Evolutionary conservation across 768 basidiomycete genomes (phyloP).

Genomic region (Lactifluus hygrophoroides): DNA sequence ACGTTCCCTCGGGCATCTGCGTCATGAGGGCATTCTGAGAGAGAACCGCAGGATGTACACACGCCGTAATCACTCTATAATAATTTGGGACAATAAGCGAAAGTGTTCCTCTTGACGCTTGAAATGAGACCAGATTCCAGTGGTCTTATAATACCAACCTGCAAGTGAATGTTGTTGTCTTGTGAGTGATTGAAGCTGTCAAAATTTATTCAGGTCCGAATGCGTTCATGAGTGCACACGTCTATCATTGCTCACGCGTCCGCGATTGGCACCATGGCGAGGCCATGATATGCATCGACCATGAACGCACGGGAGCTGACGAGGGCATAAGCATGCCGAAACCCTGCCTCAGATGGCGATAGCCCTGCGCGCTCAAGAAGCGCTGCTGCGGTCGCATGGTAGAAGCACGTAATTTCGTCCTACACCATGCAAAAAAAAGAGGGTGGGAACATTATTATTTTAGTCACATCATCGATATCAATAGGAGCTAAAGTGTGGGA

Average conservation of each 20-base stretch:
- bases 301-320: conserved; percentile 80
- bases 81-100: conserved; percentile 5
- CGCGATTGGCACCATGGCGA: conserved; percentile 80
- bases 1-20: conserved; percentile 21
- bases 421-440: not conserved
- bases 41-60: conserved; percentile 61
- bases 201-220: not conserved
- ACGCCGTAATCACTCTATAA: conserved; percentile 64
- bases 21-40: conserved; percentile 63
- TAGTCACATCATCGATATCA: not conserved
- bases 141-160: conserved; percentile 38
- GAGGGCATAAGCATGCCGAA: conserved; percentile 49
- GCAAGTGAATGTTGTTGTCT: conserved; percentile 63
- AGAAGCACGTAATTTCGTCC: conserved; percentile 14
- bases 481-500: not conserved
- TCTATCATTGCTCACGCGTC: conserved; percentile 50
- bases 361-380: conserved; percentile 20
- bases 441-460: not conserved
- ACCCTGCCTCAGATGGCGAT: conserved; percentile 32
- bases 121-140: not conserved
- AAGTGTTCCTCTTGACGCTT: not conserved
- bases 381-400: conserved; percentile 12
- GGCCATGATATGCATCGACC: conserved; percentile 70
- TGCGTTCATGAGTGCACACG: not conserved
- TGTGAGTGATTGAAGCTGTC: conserved; percentile 65